Evolutionary conservation across 768 basidiomycete species (phyloP).

Genomic region (Rhodosporidiobolus odoratus): DNA sequence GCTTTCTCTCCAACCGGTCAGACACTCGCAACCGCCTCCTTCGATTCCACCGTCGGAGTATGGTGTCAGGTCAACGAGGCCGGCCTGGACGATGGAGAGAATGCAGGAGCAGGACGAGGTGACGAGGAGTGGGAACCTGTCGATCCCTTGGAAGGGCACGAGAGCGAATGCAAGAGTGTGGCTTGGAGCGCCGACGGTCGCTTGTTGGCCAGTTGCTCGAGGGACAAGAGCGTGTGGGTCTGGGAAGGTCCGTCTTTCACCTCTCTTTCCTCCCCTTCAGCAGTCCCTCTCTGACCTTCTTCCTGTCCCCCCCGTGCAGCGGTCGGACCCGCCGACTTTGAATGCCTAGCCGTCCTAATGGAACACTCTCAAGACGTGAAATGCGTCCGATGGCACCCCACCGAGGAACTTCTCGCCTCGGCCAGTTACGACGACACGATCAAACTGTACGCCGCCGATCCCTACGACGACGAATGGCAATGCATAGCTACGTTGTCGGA

Average conservation of each 20-base stretch:
- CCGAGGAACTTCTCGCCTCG: conserved; percentile 93
- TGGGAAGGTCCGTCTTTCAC: conserved; percentile 69
- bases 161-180: conserved; percentile 89
- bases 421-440: conserved; percentile 96
- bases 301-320: background rate
- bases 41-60: conserved; percentile 84
- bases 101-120: conserved; percentile 55
- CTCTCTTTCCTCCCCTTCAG: conserved; percentile 11
- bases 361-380: conserved; percentile 97
- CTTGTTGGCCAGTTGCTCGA: conserved; percentile 83
- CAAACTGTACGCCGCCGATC: conserved; percentile 87
- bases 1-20: conserved; percentile 85
- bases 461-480: conserved; percentile 82
- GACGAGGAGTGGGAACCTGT: conserved; percentile 58
- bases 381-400: conserved; percentile 88
- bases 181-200: conserved; percentile 71
- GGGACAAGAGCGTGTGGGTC: conserved; percentile 98
- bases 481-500: conserved; percentile 66
- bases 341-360: conserved; percentile 91
- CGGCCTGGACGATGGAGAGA: conserved; percentile 49
- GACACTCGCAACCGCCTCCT: conserved; percentile 83
- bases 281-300: background rate
- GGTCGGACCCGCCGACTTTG: conserved; percentile 84
- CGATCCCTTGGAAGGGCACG: conserved; percentile 83
- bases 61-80: conserved; percentile 62